Evolutionary conservation across 768 basidiomycete genomes (phyloP).

Genomic region (Rhodotorula toruloides): DNA sequence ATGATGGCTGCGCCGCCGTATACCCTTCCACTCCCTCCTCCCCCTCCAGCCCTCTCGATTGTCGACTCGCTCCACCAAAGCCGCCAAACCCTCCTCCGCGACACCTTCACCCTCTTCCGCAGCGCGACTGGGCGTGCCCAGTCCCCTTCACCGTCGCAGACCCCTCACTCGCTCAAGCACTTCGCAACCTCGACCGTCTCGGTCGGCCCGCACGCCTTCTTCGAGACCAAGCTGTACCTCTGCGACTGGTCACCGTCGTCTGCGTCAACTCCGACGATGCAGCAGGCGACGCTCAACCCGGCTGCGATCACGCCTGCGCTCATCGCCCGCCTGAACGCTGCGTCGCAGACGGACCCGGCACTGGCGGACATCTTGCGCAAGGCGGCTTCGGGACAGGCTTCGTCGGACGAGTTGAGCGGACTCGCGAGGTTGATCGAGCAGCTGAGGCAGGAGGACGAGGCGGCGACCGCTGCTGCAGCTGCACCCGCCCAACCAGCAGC

Average conservation of each 20-base stretch:
- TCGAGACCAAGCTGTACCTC: conserved; percentile 10
- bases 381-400: conserved; percentile 22
- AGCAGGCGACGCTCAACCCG: neutral
- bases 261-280: neutral
- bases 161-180: conserved; percentile 13
- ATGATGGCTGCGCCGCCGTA: neutral
- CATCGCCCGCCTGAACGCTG: conserved; percentile 24
- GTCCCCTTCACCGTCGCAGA: neutral
- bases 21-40: neutral
- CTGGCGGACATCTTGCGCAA: conserved; percentile 9
- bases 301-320: conserved; percentile 25
- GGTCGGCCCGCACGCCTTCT: conserved; percentile 33
- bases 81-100: conserved; percentile 8
- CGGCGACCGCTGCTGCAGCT: neutral
- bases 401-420: conserved; percentile 18
- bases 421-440: conserved; percentile 21
- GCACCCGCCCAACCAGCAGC: neutral
- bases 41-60: conserved; percentile 11
- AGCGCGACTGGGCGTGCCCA: no score
- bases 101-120: conserved; percentile 12
- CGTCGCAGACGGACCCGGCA: conserved; percentile 11
- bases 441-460: conserved; percentile 9
- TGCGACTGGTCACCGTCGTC: conserved; percentile 3
- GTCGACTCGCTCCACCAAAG: conserved; percentile 21
- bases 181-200: conserved; percentile 16